These are phyloP conservation scores for Bassia scoparia DNA, from an alignment of 148 eudicot species.

Conservation along the genomic window DNA sequence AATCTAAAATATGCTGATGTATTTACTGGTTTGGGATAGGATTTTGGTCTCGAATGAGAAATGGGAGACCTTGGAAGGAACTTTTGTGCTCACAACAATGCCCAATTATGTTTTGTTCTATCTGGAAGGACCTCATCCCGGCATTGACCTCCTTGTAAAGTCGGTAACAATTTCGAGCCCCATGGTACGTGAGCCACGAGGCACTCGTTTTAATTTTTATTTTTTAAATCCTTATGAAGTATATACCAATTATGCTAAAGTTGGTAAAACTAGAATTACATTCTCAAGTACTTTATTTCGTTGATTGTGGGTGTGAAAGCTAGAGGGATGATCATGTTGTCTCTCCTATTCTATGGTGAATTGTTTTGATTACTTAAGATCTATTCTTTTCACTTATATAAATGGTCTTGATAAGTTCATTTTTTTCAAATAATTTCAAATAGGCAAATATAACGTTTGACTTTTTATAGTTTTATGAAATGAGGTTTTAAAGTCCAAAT, in stretches of 20 bases:
- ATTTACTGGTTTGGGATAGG: slow-evolving; percentile 30
- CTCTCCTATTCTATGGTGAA: background rate
- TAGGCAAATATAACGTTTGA: too few species aligned
- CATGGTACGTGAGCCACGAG: slow-evolving; percentile 20
- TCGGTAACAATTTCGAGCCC: slow-evolving; percentile 47
- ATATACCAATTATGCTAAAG: background rate
- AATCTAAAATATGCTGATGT: slow-evolving; percentile 8
- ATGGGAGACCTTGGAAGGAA: too few species aligned
- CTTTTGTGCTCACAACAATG: slow-evolving; percentile 44
- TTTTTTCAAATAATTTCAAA: too few species aligned
- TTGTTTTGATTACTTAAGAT: background rate
- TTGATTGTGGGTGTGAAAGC: background rate
- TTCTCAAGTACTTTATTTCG: background rate
- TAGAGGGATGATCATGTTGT: background rate
- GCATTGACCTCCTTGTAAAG: slow-evolving; percentile 59
- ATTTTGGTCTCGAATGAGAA: slow-evolving; percentile 39
- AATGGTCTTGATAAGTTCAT: too few species aligned
- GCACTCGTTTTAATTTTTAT: slow-evolving; percentile 32
- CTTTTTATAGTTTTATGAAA: too few species aligned
- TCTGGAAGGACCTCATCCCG: slow-evolving; percentile 82
- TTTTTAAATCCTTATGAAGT: background rate
- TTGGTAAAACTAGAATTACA: background rate
- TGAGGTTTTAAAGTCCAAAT: too few species aligned
- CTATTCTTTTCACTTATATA: too few species aligned
- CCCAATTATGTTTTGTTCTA: slow-evolving; percentile 57